phyloP scores from a whole-genome alignment of 2,329 filamentous ascomycete species.

The Paracoccidioides brasiliensis region DNA sequence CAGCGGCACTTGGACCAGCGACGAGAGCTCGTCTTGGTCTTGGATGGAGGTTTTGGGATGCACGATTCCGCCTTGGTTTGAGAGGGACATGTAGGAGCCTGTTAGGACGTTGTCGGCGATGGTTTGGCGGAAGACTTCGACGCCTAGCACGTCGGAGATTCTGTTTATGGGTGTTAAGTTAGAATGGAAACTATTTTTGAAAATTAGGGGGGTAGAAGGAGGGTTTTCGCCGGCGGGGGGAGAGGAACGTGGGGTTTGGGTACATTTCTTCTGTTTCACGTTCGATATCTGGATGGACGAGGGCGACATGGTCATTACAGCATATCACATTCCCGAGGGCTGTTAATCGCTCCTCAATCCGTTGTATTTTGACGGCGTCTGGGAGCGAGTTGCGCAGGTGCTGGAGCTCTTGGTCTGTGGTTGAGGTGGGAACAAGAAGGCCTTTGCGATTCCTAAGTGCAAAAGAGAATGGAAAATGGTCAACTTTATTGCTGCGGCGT shows the following conservation, averaged over 20 bases:
- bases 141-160: constrained; percentile 69
- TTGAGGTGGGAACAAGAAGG: constrained; percentile 87
- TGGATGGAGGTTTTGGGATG: constrained; percentile 95
- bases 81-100: constrained; percentile 90
- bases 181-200: not conserved
- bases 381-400: constrained; percentile 92
- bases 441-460: constrained; percentile 73
- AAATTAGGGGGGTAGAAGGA: not conserved
- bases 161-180: constrained; percentile 11
- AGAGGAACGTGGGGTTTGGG: constrained; percentile 2
- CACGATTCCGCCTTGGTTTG: constrained; percentile 91
- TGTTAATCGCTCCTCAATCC: constrained; percentile 92
- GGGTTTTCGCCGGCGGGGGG: too few relatives aligned
- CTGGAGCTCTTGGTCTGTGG: constrained; percentile 95
- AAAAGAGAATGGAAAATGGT: not conserved
- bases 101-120: constrained; percentile 95
- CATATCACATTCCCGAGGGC: constrained; percentile 96
- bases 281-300: constrained; percentile 92
- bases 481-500: not conserved
- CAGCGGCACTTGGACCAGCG: constrained; percentile 84
- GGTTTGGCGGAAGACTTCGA: constrained; percentile 62
- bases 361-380: constrained; percentile 82
- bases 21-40: constrained; percentile 94
- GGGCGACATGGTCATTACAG: constrained; percentile 89
- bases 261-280: constrained; percentile 93